Evolutionary conservation across 345 rosid species (phyloP), one percentile per base, ranked within the genome.

Genomic region (Lagerstroemia speciosa): DNA sequence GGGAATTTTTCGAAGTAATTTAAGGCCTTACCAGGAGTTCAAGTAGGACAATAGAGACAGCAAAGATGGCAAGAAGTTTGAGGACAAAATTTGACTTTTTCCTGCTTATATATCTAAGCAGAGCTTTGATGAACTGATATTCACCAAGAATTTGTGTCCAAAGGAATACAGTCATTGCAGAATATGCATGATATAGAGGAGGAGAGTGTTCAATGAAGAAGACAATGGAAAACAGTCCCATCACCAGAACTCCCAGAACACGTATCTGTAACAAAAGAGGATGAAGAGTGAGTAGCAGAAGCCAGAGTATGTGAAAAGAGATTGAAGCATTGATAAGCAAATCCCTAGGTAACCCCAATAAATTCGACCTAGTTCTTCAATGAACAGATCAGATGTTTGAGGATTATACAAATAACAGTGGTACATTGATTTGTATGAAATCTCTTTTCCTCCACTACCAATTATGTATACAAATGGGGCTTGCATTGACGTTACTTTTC

Each of bases 101-200:
- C 78, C 84, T 83, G 40, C 66, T 71, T 63, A 89, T 53, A 68
- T 82, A 69, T 81, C 85, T 84, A 90, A 96, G 86, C 26, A 90
- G 73, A 71, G 83, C 83, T 72, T 79, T 80, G 57, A 87, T 68
- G 69, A 90, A 81, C 64, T 64, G 83, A 72, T 85, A 80, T 80
- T 90, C 89, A 73, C 86, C 78, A 43, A 85, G 71, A 67, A 89
- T 93, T 72, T 79, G 89, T 34, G 89, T 89, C 98, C 98, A 93
- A 27, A 90, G 87, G 76, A 90, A 83, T 57, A 90, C 77, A n/a
- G 97, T 90, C 96, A 89, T 83, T 26, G 93, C 93, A 33, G 81
- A 27, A 70, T 90, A 93, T 68, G 96, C 92, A 78, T 90, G 97
- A 78, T 93, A 93, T 63, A 90, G 86, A 66, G 93, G 96, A 64